Conservation (phyloP, 2,329 filamentous ascomycete genomes). For the Diplodia corticola region DNA sequence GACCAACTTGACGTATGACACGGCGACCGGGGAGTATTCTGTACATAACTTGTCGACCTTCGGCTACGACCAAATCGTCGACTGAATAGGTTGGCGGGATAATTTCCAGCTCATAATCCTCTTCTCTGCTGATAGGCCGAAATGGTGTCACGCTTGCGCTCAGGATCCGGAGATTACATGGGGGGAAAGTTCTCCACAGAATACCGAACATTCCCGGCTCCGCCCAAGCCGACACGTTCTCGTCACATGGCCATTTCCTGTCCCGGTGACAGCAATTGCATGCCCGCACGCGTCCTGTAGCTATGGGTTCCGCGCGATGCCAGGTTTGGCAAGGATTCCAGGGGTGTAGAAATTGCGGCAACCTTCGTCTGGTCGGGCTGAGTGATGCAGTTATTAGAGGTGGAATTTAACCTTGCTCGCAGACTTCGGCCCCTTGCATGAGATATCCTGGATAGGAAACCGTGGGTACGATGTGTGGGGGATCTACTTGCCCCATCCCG, state of each 20-base stretch:
- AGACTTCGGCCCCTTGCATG: conserved; percentile 5
- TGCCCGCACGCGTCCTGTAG: neutral
- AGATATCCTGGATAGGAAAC: neutral
- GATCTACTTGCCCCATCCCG: neutral
- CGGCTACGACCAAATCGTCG: conserved; percentile 16
- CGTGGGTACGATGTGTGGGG: neutral
- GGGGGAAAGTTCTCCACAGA: neutral
- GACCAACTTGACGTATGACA: conserved; percentile 39
- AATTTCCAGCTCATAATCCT: neutral
- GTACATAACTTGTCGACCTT: conserved; percentile 11
- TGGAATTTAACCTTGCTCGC: neutral
- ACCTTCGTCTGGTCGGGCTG: neutral
- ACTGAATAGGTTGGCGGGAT: neutral
- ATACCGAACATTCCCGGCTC: neutral
- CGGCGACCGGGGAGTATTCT: conserved; percentile 35
- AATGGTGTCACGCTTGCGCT: neutral
- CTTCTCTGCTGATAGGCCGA: neutral
- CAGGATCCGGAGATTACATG: neutral
- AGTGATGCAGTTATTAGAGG: neutral
- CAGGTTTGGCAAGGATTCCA: neutral
- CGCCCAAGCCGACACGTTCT: neutral
- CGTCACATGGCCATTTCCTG: neutral
- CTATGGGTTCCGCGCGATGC: neutral
- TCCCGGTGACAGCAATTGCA: neutral
- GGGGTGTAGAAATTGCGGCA: neutral